Base-by-base conservation (phyloP, 2,329 filamentous ascomycete species). In the Neodidymelliopsis sp. region DNA sequence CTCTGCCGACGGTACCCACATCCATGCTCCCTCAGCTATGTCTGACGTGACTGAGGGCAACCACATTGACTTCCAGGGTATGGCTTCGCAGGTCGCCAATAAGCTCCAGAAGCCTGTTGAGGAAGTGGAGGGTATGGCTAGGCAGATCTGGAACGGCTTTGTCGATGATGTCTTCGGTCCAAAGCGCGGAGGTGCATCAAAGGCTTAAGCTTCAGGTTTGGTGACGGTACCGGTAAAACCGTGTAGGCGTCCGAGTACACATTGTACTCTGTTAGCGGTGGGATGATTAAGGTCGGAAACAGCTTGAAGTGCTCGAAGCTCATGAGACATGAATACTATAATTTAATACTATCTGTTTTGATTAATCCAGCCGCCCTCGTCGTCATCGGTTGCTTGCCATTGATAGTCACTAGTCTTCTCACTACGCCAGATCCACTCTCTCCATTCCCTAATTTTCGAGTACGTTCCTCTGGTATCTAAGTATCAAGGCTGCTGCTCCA, bases 41-140 rank as follows among this genome's bases (percentile, higher is more conserved):
- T 78, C 77, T 43, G 84, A 86, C 54, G 77, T 83, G 13, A 76
- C 79, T 15, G 84, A 86, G 62, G 82, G 81, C 53, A 75, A 79
- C 65, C 72, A 78, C 10, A 70, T 82, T 33, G 79, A 83, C 25
- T 79, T 85, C 53, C 81, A 84, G 64, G 77, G 78, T 30, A 72
- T 85, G 65, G 81, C 81, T 16, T 79, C 81, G 52, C 68, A 73
- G 10, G 77, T 82, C 65, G 66, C 65, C 3, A 57, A 19, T n/a
- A 62, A 53, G 30, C 34, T 67, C 27, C 42, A 54, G 9, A 62
- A 70, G 35, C 71, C 72, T 16, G 69, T 74, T n/a, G 75, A 74
- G 34, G 71, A 76, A 58, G 70, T 74, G 52, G 71, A 71, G 16
- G 66, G 74, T 12, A 71, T 75, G 60, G 68, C 75, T 20, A 75